Base-by-base conservation (phyloP, 1,139 yeast species). In the Magnusiomyces tetraspermus region DNA sequence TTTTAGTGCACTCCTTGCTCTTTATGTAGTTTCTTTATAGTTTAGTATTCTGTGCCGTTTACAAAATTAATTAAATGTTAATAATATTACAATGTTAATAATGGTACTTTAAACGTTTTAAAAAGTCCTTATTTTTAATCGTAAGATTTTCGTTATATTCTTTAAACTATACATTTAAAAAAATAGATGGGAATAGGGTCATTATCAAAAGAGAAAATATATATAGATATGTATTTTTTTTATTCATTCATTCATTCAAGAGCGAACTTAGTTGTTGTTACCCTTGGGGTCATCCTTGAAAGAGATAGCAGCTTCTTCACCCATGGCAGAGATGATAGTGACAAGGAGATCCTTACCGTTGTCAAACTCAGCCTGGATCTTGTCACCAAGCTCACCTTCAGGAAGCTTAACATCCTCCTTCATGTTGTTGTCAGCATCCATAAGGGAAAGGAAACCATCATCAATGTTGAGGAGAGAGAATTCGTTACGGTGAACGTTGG, bases 381-480 rank as follows among this genome's bases (percentile, higher is more conserved):
- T 80, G 69, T 85, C 92, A 77, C 98, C 98, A 70, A 92, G 78
- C 71, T 92, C 97, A 71, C 96, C 95, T 60, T 92, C 98, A 77
- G 98, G 97, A 65, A 86, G 81, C 80, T 85, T 86, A 75, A 94
- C 97, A 72, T 92, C 98, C 73, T 92, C 98, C 86, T 94, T 94
- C 82, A 96, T 86, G 75, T 86, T 90, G 80, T 97, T 97, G 65
- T 92, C 98, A 15, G 10, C 5, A 24, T 33, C 30, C 97, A 92
- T 90, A 76, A 92, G 83, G 72, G 88, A 86, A 73, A 94, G 85
- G 94, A 76, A 92, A 63, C 96, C 98, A 70, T 92, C 98, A 71
- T 92, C 98, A 70, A 92, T 89, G 80, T 94, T 95, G 76, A 92
- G 84, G 76, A 92, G 86, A 80, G 87, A 96, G 84, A 61, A 92